Base-by-base conservation (phyloP, 2,329 filamentous ascomycete species). In the Pestalotiopsis sp. region DNA sequence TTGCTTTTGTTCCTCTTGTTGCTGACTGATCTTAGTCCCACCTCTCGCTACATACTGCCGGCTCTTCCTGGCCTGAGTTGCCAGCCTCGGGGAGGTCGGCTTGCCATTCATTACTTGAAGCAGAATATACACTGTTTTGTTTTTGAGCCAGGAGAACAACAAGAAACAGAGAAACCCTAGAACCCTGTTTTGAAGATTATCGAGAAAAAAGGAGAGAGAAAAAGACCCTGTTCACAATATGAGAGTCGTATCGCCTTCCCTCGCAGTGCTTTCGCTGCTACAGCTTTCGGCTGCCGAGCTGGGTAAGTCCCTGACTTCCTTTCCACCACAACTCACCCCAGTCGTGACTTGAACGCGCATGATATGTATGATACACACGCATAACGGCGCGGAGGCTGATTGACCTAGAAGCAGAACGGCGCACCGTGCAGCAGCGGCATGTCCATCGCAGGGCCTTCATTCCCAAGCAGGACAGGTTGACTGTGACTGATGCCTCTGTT, bases 231-330 rank as follows among this genome's bases (percentile, higher is more conserved):
- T 58, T 52, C 41, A 61, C 59, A 59, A 81, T 69, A 88, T 88
- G 86, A 85, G 83, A 79, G 74, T 77, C 70, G 72, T 77, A 62
- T 69, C 76, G 68, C 74, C 84, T 63, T 77, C 77, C 69, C 68
- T 82, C 68, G 77, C 79, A 64, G 73, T 81, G 45, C 68, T 81
- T 65, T 75, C 80, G 63, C 74, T 87, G 69, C 74, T 83, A 58
- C 76, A 78, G 69, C 76, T 83, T 67, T 80, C 79, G 52, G 77
- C 76, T 69, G 83, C 83, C 58, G 83, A 84, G 71, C 85, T 81
- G 25, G 68, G 77, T 78, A 74, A 75, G 77, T 75, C 36, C 27
- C 38, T 45, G 45, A 52, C 17, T 52, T 20, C 20, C n/a, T 52
- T n/a, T n/a, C 45, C 45, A n/a, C 45, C 20, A 17, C 20, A 20